These are phyloP conservation scores for Alloteropsis angusta DNA, from an alignment of 202 grass and related monocot genomes.

Conservation along the genomic window DNA sequence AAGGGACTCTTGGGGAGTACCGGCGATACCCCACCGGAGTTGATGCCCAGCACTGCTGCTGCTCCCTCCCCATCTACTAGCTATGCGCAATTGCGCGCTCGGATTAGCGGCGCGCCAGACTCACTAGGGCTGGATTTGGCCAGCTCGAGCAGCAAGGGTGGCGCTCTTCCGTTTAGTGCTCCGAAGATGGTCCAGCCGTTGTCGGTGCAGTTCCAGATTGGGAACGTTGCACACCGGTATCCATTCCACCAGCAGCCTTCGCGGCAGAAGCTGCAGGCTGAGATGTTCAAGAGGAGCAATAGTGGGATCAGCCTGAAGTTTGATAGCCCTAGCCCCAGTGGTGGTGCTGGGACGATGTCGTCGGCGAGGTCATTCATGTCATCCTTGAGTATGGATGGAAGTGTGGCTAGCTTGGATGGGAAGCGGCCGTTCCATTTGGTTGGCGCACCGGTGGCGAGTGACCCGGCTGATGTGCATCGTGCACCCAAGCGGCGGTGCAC, in stretches of 20 bases:
- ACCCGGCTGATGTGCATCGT: slow-evolving; percentile 44
- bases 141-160: slow-evolving; percentile 24
- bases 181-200: slow-evolving; percentile 45
- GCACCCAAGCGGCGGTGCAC: slow-evolving; percentile 52
- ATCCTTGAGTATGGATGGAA: slow-evolving; percentile 81
- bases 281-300: slow-evolving; percentile 71
- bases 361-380: slow-evolving; percentile 71
- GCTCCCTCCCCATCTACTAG: slow-evolving; percentile 32
- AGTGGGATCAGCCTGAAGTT: slow-evolving; percentile 82
- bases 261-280: slow-evolving; percentile 71
- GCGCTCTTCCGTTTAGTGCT: slow-evolving; percentile 13
- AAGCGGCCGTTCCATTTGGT: slow-evolving; percentile 70
- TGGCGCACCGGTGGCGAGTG: slow-evolving; percentile 40
- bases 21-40: background rate
- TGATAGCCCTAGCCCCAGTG: slow-evolving; percentile 34
- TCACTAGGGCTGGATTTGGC: slow-evolving; percentile 18
- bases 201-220: slow-evolving; percentile 52
- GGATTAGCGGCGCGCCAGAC: background rate
- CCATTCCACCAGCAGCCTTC: slow-evolving; percentile 51
- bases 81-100: slow-evolving; percentile 32
- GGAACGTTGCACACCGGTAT: slow-evolving; percentile 29
- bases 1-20: slow-evolving; percentile 42
- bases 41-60: slow-evolving; percentile 1
- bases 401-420: slow-evolving; percentile 70
- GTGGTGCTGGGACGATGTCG: slow-evolving; percentile 40